Percentiles rank a stretch among this genome's conserved stretches.
Conservation (phyloP, 2,329 filamentous ascomycete species). For the Macrophomina phaseolina region DNA sequence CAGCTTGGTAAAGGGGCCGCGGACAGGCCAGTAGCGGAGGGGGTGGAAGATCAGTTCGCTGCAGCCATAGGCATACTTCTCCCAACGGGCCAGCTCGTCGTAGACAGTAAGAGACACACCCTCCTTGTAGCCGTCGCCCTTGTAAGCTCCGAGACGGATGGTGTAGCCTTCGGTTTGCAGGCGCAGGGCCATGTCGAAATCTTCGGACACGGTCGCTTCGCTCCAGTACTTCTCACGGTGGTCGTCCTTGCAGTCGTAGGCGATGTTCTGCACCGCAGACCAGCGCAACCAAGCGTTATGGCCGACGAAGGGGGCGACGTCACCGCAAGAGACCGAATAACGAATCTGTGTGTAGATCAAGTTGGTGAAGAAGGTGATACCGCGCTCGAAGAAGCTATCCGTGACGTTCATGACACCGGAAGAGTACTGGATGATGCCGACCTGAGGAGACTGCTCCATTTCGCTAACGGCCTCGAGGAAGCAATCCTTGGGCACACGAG, state of each 20-base stretch:
- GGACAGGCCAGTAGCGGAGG: constrained; percentile 72
- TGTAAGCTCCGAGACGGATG: constrained; percentile 74
- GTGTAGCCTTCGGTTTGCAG: constrained; percentile 75
- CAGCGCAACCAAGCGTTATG: constrained; percentile 79
- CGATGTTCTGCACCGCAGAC: constrained; percentile 75
- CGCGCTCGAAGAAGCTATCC: constrained; percentile 64
- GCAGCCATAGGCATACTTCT: constrained; percentile 86
- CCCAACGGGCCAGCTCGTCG: constrained; percentile 83
- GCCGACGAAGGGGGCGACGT: constrained; percentile 80
- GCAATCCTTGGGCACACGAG: constrained; percentile 70
- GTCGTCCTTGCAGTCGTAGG: constrained; percentile 71
- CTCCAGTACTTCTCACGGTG: constrained; percentile 80
- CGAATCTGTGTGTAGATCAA: constrained; percentile 78
- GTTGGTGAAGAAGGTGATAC: constrained; percentile 58
- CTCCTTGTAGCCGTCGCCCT: constrained; percentile 79
- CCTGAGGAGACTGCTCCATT: constrained; percentile 72
- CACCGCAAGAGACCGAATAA: constrained; percentile 77
- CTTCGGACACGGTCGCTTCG: constrained; percentile 78
- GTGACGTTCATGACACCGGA: constrained; percentile 68
- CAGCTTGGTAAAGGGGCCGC: constrained; percentile 78
- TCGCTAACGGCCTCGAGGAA: constrained; percentile 72
- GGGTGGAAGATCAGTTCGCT: constrained; percentile 84
- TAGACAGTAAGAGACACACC: constrained; percentile 85
- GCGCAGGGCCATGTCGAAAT: constrained; percentile 82
- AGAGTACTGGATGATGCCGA: constrained; percentile 73